Conservation (phyloP, 768 basidiomycete genomes). For the Lenzites betulinus region DNA sequence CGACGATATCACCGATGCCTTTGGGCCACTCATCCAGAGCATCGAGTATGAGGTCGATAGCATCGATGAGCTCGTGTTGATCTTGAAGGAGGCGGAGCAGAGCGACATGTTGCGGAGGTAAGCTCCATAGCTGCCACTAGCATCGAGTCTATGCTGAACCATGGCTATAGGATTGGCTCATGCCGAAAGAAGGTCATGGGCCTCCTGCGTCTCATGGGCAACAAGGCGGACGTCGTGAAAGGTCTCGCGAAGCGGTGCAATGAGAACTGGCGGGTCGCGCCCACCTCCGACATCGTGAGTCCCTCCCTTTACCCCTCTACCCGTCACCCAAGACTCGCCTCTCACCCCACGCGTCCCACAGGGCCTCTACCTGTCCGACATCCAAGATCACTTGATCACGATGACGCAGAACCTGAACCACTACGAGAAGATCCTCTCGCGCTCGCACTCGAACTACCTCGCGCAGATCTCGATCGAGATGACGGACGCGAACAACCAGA, state of each 20-base stretch:
- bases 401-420: conserved; percentile 99
- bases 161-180: conserved; percentile 74
- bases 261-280: conserved; percentile 98
- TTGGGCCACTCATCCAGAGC: conserved; percentile 96
- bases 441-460: conserved; percentile 98
- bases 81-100: conserved; percentile 93
- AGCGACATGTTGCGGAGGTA: conserved; percentile 92
- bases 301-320: background rate
- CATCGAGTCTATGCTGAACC: background rate
- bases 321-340: background rate
- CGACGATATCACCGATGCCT: conserved; percentile 99
- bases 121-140: conserved; percentile 8
- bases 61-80: conserved; percentile 97
- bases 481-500: conserved; percentile 99
- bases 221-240: conserved; percentile 99
- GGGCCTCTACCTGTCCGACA: conserved; percentile 95
- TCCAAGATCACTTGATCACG: conserved; percentile 98
- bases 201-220: conserved; percentile 92
- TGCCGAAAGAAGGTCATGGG: conserved; percentile 99
- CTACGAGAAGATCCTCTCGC: conserved; percentile 98
- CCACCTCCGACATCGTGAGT: conserved; percentile 92
- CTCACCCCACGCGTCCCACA: conserved; percentile 32
- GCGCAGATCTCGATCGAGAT: conserved; percentile 99
- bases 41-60: conserved; percentile 99
- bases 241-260: conserved; percentile 97